These are phyloP conservation scores for Ophiocordyceps sinensis DNA, from an alignment of 2,329 filamentous ascomycete species.

Conservation along the genomic window DNA sequence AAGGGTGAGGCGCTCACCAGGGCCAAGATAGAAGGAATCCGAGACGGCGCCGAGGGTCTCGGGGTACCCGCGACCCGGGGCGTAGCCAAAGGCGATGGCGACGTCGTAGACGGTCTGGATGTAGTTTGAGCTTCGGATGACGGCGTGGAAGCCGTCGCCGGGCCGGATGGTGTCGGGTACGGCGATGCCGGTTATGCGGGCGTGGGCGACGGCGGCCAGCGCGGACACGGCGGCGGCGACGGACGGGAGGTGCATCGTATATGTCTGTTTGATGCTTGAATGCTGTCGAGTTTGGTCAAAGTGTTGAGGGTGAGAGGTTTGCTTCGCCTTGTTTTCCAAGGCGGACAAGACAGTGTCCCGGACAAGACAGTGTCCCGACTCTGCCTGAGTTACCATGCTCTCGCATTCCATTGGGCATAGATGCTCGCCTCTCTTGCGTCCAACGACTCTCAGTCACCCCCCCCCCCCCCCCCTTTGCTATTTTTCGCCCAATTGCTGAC, in stretches of 20 bases:
- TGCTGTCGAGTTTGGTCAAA: too few species aligned
- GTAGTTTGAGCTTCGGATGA: constrained; percentile 25
- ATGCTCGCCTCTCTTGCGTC: too few species aligned
- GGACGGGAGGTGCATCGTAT: constrained; percentile 9
- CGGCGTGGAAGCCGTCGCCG: constrained; percentile 20
- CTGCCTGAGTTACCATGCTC: too few species aligned
- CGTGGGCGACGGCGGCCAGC: constrained; percentile 13
- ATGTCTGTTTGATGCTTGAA: background rate
- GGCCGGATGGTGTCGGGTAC: constrained; percentile 25
- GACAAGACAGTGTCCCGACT: too few species aligned
- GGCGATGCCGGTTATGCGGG: constrained; percentile 27
- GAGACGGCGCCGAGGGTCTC: constrained; percentile 15
- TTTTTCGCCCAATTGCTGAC: too few species aligned
- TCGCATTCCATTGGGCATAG: too few species aligned
- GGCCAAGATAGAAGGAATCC: constrained; percentile 21
- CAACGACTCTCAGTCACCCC: too few species aligned
- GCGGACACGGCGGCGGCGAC: constrained; percentile 5
- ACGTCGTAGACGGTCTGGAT: constrained; percentile 29
- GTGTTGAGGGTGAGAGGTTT: too few species aligned
- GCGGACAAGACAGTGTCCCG: too few species aligned
- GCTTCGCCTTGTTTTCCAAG: too few species aligned
- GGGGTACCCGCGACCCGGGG: constrained; percentile 9
- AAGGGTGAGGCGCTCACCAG: constrained; percentile 9
- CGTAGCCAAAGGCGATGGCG: constrained; percentile 26
- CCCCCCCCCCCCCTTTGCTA: too few species aligned